Conservation (phyloP, 768 basidiomycete genomes). For the Phanerochaete sordida region DNA sequence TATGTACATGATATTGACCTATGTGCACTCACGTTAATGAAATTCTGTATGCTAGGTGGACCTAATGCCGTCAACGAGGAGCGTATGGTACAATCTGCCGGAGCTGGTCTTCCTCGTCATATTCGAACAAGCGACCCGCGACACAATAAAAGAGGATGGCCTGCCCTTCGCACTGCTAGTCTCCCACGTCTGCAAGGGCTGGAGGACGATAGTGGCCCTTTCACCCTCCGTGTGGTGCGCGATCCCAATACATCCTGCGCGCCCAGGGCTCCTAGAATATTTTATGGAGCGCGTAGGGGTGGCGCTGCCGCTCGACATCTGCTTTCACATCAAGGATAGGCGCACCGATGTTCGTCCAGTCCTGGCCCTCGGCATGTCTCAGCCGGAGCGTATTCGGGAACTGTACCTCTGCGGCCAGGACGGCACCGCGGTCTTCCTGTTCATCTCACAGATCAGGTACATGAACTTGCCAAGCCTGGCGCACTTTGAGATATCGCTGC, state of each 20-base stretch:
- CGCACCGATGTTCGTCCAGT: neutral
- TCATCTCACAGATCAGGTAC: neutral
- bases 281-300: neutral
- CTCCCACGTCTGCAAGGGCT: conserved; percentile 9
- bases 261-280: neutral
- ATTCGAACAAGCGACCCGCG: conserved; percentile 5
- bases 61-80: neutral
- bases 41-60: too few species aligned
- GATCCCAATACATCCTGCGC: conserved; percentile 3
- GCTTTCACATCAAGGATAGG: neutral
- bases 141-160: neutral
- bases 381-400: neutral
- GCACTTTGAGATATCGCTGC: neutral
- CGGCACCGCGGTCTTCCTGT: neutral
- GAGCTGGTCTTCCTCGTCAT: conserved; percentile 1
- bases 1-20: too few species aligned
- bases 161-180: conserved; percentile 9
- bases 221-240: conserved; percentile 5
- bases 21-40: too few species aligned
- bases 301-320: neutral
- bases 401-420: neutral
- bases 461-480: too few species aligned
- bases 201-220: neutral
- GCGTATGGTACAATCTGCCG: neutral
- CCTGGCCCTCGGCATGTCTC: neutral